Evolutionary conservation across 441 rosid genomes (phyloP).

Genomic region (Hypseocharis bilobata): DNA sequence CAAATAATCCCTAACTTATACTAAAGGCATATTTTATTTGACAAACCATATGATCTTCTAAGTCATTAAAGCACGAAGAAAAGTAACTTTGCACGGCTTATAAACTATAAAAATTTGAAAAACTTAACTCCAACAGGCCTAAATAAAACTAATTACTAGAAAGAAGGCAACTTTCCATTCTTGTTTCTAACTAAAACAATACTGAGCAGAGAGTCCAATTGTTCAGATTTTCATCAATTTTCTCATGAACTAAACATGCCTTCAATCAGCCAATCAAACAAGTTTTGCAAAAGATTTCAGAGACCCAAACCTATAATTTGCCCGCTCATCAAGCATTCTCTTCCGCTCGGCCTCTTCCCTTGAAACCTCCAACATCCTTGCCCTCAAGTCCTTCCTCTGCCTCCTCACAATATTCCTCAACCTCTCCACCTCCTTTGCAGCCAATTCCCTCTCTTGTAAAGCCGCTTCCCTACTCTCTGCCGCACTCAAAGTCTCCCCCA

Average conservation of each 20-base stretch:
- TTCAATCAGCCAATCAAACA: neutral
- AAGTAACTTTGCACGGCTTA: neutral
- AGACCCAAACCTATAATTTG: conserved; percentile 60
- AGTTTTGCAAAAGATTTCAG: neutral
- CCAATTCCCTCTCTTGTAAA: conserved; percentile 58
- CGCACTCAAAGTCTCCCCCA: conserved; percentile 31
- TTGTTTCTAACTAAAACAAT: neutral
- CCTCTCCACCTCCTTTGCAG: conserved; percentile 73
- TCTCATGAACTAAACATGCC: neutral
- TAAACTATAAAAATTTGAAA: neutral
- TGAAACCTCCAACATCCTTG: conserved; percentile 79
- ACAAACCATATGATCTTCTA: neutral
- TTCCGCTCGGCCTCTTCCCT: conserved; percentile 88
- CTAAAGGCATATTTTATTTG: neutral
- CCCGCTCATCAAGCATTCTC: conserved; percentile 82
- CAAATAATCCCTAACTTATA: neutral
- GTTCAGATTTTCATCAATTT: too few relatives aligned
- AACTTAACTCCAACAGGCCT: too few relatives aligned
- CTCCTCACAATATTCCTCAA: conserved; percentile 60
- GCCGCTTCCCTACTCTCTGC: conserved; percentile 62
- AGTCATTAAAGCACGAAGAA: neutral
- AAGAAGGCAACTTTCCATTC: neutral
- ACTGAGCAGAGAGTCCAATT: too few relatives aligned
- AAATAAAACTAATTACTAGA: neutral
- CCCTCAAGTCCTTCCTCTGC: conserved; percentile 70